Conservation (phyloP, 1,139 yeast species). For the Geotrichum klebahnii region DNA sequence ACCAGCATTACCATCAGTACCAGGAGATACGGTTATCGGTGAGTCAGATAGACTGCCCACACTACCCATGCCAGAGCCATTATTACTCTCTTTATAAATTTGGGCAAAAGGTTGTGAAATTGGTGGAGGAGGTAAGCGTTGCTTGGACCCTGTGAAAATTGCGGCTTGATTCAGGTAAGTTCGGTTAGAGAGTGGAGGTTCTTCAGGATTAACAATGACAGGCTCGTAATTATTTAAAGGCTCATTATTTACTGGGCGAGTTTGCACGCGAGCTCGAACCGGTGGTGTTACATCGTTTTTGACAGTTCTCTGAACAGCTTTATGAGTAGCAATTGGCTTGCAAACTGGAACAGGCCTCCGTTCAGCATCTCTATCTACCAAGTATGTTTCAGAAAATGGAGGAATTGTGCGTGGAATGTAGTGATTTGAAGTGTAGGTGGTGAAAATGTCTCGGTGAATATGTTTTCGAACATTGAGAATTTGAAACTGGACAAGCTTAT, state of each 20-base stretch:
- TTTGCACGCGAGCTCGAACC: slow-evolving; percentile 5
- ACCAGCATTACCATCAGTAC: background rate
- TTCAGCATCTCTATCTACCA: slow-evolving; percentile 28
- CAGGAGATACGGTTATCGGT: background rate
- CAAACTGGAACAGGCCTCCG: background rate
- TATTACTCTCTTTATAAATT: slow-evolving; percentile 1
- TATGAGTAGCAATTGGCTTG: background rate
- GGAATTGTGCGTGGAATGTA: slow-evolving; percentile 24
- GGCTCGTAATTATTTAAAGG: slow-evolving; percentile 4
- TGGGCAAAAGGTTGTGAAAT: background rate
- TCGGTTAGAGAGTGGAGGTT: background rate
- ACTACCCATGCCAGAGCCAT: no score
- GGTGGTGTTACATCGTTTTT: slow-evolving; percentile 9
- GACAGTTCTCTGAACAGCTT: slow-evolving; percentile 15
- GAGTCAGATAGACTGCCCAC: no score
- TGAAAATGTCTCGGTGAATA: slow-evolving; percentile 36
- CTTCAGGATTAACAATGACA: slow-evolving; percentile 3
- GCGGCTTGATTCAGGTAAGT: background rate
- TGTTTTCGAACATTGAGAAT: slow-evolving; percentile 27
- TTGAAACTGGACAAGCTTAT: slow-evolving; percentile 4
- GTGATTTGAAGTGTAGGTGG: slow-evolving; percentile 28
- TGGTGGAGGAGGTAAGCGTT: slow-evolving; percentile 11
- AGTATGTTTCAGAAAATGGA: slow-evolving; percentile 29
- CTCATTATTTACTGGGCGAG: background rate
- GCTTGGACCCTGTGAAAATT: slow-evolving; percentile 3